A percentile compares a stretch with the other conserved stretches of the same genome.
phyloP scores from a whole-genome alignment of 2,329 filamentous ascomycete species.

The Neofusicoccum umdonicola region DNA sequence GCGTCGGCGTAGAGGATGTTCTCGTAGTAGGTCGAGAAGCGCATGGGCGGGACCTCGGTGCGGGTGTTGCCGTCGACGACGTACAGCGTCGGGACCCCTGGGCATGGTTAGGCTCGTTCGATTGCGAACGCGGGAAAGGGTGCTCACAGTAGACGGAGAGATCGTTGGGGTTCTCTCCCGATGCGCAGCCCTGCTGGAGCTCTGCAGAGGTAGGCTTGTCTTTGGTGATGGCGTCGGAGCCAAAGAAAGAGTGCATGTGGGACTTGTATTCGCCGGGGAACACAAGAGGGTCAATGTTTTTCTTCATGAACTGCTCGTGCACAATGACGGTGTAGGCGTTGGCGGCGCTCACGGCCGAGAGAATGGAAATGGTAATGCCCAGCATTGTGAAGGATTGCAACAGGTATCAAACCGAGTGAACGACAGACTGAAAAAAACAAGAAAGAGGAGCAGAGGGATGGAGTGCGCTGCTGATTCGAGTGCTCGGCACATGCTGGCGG shows the following conservation, averaged over 20 bases:
- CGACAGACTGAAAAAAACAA: slow-evolving; percentile 15
- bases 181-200: slow-evolving; percentile 46
- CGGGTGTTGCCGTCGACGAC: slow-evolving; percentile 36
- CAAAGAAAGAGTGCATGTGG: slow-evolving; percentile 48
- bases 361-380: slow-evolving; percentile 14
- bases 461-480: background rate
- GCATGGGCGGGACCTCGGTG: slow-evolving; percentile 33
- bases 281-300: slow-evolving; percentile 48
- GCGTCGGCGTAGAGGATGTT: slow-evolving; percentile 45
- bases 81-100: slow-evolving; percentile 45
- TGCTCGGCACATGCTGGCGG: background rate
- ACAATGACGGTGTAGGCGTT: slow-evolving; percentile 19
- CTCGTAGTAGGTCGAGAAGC: slow-evolving; percentile 49
- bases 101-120: background rate
- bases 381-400: background rate
- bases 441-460: background rate
- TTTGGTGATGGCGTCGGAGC: slow-evolving; percentile 43
- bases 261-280: slow-evolving; percentile 42
- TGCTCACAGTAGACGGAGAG: slow-evolving; percentile 44
- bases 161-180: slow-evolving; percentile 48
- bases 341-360: slow-evolving; percentile 12
- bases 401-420: background rate
- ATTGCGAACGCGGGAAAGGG: no score
- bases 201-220: slow-evolving; percentile 37
- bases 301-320: slow-evolving; percentile 40